A percentile compares a stretch with the other conserved stretches of the same genome.
Evolutionary conservation across 169 alveolate genomes (phyloP).

Genomic region (Eimeria sp.): DNA sequence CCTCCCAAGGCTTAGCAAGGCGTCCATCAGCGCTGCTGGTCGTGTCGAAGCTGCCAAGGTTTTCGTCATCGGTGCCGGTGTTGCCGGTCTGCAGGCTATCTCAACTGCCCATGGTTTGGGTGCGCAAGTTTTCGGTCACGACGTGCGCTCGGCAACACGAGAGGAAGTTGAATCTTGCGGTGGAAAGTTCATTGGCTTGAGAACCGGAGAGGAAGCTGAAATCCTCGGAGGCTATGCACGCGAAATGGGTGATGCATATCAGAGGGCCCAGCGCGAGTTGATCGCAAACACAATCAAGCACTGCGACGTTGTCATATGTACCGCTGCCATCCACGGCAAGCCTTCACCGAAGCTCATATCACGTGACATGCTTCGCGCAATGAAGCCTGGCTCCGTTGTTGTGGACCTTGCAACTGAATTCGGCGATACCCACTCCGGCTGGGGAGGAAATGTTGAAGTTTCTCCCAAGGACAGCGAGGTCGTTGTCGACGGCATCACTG

Average conservation of each 20-base stretch:
- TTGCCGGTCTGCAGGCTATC: conserved; percentile 98
- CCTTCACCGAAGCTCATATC: conserved; percentile 95
- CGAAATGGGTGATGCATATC: conserved; percentile 90
- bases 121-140: conserved; percentile 94
- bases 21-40: conserved; percentile 96
- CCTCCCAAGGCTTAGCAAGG: conserved; percentile 93
- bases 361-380: conserved; percentile 89
- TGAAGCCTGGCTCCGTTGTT: conserved; percentile 93
- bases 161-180: conserved; percentile 94
- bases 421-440: conserved; percentile 84
- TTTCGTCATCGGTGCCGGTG: conserved; percentile 98
- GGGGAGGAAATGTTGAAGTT: conserved; percentile 95
- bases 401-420: conserved; percentile 95
- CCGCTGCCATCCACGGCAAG: conserved; percentile 96
- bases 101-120: conserved; percentile 95
- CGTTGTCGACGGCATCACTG: conserved; percentile 91
- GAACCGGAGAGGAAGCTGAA: conserved; percentile 85
- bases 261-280: conserved; percentile 89
- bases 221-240: conserved; percentile 93
- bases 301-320: conserved; percentile 94
- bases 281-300: conserved; percentile 89
- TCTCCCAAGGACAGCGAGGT: conserved; percentile 89
- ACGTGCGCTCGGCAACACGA: conserved; percentile 93
- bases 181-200: conserved; percentile 84
- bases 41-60: conserved; percentile 96